Base-by-base conservation (phyloP, 2,329 filamentous ascomycete genomes). In the Aspergillus bombycis region DNA sequence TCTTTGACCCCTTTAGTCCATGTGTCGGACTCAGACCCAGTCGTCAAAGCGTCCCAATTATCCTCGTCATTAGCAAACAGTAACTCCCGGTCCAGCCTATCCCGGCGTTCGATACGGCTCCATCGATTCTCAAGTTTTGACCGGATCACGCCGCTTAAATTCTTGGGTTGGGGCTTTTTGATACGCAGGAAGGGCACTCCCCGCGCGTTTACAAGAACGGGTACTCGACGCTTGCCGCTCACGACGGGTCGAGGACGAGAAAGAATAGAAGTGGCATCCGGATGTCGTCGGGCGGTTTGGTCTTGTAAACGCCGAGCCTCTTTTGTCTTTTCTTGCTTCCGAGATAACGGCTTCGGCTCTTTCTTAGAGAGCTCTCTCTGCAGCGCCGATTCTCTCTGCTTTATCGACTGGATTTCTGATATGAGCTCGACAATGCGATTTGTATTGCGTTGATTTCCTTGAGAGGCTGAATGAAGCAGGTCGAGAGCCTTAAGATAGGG, bases 141-240 rank as follows among this genome's bases (percentile, higher is more conserved):
- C 53, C 73, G 72, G 59, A 82, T 70, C 2, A 79, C 70, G 5
- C 74, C 68, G 54, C 77, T 80, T 28, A 82, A 63, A 58, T 73
- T 75, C 63, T 71, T 73, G 10, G 80, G 79, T 58, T 81, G 78
- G 1, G 80, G 80, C 55, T 82, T 82, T 57, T 80, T 79, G 57
- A 81, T 79, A 56, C 79, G 77, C 54, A 82, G 67, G 50, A 81
- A 77, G 2, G 80, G 79, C 12, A 82, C 61, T 16, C 79, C 79
- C 9, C 78, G 75, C 14, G 79, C 79, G 67, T 74, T 78, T 45
- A 81, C 78, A 14, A 81, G 71, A 8, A 75, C 70, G 28, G 80
- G 80, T 9, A 82, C 70, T 57, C 71, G 74, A 21, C 80, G 77
- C 55, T 71, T 73, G n/a, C 79, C 78, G 57, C 66, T 72, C 8